Base-by-base conservation (phyloP, 2,329 filamentous ascomycete genomes). In the Nigrograna mackinnonii region DNA sequence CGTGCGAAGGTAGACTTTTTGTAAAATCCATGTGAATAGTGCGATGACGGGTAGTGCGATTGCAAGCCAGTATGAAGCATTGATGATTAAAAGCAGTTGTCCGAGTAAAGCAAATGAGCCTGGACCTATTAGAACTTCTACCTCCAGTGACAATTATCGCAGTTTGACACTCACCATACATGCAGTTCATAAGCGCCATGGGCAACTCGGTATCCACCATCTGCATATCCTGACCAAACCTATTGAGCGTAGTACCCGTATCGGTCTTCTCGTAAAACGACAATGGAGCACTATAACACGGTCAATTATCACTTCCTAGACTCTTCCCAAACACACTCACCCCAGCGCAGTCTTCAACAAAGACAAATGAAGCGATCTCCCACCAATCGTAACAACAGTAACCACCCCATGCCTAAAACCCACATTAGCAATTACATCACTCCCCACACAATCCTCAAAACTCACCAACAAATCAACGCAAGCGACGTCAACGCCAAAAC, bases 1-100 rank as follows among this genome's bases (percentile, higher is more conserved):
- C 4, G 72, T 74, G 4, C 64, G 65, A 2, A 76, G 62, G 41
- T 76, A 76, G 50, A 67, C 64, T 18, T 52, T 61, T 43, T 75
- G 70, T 2, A 74, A 55, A 28, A 58, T 32, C 38, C 66, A 73
- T 19, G 73, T 49, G 1, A 60, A 46, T 4, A 50, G 46, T n/a
- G 68, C 31, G 5, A 70, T 42, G 18, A 68, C 37, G 1, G 71
- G 70, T 20, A 70, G 52, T 1, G 54, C 42, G 3, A 59, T 44
- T 4, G 63, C 64, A 6, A 64, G 56, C 28, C 63, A 71, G 2
- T 47, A 43, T 1, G 68, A 61, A 11, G 62, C 60, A 28, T 58
- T 54, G 17, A 54, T 61, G 18, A 73, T 66, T 30, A 56, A 44
- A 16, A 46, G 31, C 11, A 52, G 40, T 36, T 53, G 43, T 4